Evolutionary conservation across 495 filamentous ascomycete genomes (phyloP).

Genomic region (Talaromyces ruber): DNA sequence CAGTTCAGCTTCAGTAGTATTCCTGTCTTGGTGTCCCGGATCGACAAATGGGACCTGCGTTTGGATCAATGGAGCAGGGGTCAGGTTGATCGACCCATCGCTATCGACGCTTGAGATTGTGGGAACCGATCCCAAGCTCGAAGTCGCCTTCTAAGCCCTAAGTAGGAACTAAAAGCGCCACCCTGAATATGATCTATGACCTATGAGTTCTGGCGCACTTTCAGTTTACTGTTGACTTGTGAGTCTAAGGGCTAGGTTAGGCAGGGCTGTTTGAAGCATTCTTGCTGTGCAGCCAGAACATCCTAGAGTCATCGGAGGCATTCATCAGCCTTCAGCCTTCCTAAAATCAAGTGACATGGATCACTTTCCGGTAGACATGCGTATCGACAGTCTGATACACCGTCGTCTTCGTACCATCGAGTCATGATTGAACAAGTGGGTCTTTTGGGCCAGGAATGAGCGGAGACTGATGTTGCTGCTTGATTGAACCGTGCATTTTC

Average conservation of each 20-base stretch:
- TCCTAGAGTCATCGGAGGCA: neutral
- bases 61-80: conserved; percentile 6
- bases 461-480: neutral
- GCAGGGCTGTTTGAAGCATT: neutral
- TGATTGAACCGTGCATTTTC: neutral
- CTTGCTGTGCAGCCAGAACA: neutral
- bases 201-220: neutral
- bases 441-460: neutral
- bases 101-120: conserved; percentile 7
- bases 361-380: neutral
- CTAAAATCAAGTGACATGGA: neutral
- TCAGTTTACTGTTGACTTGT: neutral
- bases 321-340: neutral
- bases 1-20: neutral
- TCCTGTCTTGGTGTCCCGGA: neutral
- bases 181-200: conserved; percentile 2
- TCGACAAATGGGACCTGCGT: conserved; percentile 7
- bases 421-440: conserved; percentile 3
- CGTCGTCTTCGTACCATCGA: neutral
- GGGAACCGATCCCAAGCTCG: conserved; percentile 1
- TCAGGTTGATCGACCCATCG: conserved; percentile 1
- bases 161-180: neutral
- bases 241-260: neutral
- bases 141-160: neutral
- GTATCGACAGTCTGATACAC: neutral